Evolutionary conservation across 2,329 filamentous ascomycete genomes (phyloP), one percentile per base, ranked within the genome.

Genomic region (Penicillium sp.): DNA sequence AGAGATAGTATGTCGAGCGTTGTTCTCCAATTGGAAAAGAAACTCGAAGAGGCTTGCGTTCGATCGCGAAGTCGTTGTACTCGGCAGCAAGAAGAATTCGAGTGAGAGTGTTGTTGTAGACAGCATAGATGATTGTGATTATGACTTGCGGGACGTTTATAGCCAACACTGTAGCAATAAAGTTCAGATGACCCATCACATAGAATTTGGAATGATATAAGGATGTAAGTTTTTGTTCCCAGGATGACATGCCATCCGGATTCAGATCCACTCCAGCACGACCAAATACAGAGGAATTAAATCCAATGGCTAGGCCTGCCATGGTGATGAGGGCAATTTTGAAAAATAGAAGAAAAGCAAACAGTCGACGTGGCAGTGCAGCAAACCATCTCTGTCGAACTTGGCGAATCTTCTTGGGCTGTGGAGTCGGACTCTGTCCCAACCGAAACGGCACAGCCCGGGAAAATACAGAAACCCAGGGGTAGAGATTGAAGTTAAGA

Each of bases 1-100:
- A 69, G 5, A 79, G 71, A 46, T 70, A 77, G 54, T 77, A 78
- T 4, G 68, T 74, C 0, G 70, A 71, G 5, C 74, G 65, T 57
- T 80, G 76, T 4, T 69, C 62, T 8, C 71, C 74, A 3, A 55
- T 49, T 0, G 74, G 76, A 45, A 69, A 63, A 0, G 72, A 74
- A 0, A 78, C 76, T 1, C 75, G 70, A 6, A 79, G 61, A 0
- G 73, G 52, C 45, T 77, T 77, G 5, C 72, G 62, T 7, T 63
- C 41, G 0, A 55, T 32, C 2, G 69, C 69, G 61, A 75, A 77
- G 0, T 62, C 61, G 41, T 68, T 74, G 67, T 76, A 83, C 8
- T 43, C 40, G 10, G 40, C 19, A n/a, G 23, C 26, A 11, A 43
- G 13, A 14, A 43, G 26, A 2, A 29, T 29, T 30, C 45, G 19